phyloP scores from a whole-genome alignment of 1,139 yeast genomes.

The Lizanozyma gosingica region DNA sequence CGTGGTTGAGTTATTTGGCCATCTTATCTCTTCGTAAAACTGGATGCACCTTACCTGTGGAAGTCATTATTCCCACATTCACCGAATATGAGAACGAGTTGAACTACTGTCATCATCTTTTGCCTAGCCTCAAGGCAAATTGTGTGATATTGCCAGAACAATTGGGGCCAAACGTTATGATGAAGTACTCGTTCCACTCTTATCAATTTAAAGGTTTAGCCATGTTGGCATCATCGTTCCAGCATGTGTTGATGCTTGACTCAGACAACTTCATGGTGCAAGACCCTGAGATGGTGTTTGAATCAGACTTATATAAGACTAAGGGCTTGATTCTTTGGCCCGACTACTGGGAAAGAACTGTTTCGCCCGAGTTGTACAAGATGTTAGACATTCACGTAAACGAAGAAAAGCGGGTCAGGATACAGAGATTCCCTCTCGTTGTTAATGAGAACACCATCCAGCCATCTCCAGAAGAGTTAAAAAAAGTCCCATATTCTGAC shows the following conservation, averaged over 20 bases:
- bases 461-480: not conserved
- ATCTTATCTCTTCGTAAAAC: constrained; percentile 43
- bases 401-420: constrained; percentile 1
- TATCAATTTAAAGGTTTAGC: constrained; percentile 28
- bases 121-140: constrained; percentile 22
- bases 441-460: not conserved
- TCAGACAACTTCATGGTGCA: constrained; percentile 27
- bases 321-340: constrained; percentile 29
- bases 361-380: constrained; percentile 25
- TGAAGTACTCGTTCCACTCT: constrained; percentile 11
- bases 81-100: constrained; percentile 17
- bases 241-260: constrained; percentile 25
- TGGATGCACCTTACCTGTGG: constrained; percentile 52
- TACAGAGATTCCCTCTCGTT: not conserved
- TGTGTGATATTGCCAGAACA: constrained; percentile 27
- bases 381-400: constrained; percentile 20
- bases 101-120: constrained; percentile 21
- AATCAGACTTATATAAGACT: constrained; percentile 21
- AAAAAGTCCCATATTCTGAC: constrained; percentile 9
- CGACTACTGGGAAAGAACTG: constrained; percentile 33
- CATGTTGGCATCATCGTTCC: constrained; percentile 23
- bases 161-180: constrained; percentile 15
- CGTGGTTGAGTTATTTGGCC: constrained; percentile 47
- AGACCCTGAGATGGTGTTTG: constrained; percentile 25
- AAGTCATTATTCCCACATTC: constrained; percentile 29